Conservation (phyloP, 2,329 filamentous ascomycete genomes). For the Fusarium begoniae region DNA sequence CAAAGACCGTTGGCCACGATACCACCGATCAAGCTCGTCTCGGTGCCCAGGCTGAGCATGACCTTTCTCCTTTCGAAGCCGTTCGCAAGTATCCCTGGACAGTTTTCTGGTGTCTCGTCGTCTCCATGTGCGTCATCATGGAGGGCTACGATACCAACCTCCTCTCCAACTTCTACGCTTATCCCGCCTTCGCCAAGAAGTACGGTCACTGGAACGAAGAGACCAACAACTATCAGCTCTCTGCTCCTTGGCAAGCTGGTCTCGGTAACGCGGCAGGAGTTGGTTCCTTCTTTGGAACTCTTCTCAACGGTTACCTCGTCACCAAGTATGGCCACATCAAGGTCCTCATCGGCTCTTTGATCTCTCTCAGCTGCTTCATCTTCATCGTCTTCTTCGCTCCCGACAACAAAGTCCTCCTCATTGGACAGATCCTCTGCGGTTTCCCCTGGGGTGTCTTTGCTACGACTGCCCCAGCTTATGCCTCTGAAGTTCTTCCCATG, state of each 20-base stretch:
- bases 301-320: constrained; percentile 57
- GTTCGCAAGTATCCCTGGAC: constrained; percentile 48
- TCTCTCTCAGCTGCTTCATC: constrained; percentile 53
- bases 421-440: constrained; percentile 57
- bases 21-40: constrained; percentile 25
- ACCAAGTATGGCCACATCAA: constrained; percentile 55
- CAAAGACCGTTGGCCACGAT: neutral
- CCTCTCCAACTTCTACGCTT: constrained; percentile 51
- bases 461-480: constrained; percentile 57
- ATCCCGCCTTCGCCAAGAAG: constrained; percentile 41
- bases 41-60: constrained; percentile 37
- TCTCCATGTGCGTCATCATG: constrained; percentile 54
- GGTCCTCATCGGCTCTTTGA: constrained; percentile 55
- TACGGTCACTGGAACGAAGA: constrained; percentile 44
- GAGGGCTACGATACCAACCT: constrained; percentile 53
- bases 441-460: constrained; percentile 58
- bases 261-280: constrained; percentile 55
- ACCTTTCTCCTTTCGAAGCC: constrained; percentile 40
- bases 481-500: constrained; percentile 53
- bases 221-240: constrained; percentile 49
- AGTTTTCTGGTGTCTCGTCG: constrained; percentile 49
- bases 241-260: constrained; percentile 60
- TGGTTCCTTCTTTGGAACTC: constrained; percentile 59
- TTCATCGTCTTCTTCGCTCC: constrained; percentile 58
- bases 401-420: constrained; percentile 49